Conservation (phyloP, 2,329 filamentous ascomycete species). For the Alternaria triticina region DNA sequence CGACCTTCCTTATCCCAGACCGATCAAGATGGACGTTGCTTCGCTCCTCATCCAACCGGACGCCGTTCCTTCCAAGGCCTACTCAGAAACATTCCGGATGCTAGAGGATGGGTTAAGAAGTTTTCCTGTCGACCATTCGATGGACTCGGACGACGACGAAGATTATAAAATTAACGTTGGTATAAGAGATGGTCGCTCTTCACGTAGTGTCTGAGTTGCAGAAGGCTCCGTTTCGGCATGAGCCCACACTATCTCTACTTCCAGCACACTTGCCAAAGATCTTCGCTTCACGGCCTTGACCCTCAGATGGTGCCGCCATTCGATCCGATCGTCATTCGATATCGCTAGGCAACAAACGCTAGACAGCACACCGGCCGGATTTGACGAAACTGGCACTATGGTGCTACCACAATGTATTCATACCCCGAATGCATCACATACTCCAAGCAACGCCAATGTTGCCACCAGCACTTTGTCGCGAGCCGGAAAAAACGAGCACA, state of each 20-base stretch:
- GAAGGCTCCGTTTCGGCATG: not conserved
- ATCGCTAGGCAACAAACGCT: not conserved
- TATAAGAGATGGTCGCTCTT: not conserved
- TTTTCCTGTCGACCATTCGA: slow-evolving; percentile 20
- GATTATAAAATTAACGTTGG: not conserved
- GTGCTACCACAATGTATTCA: not conserved
- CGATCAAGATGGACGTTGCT: slow-evolving; percentile 28
- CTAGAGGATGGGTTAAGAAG: slow-evolving; percentile 28
- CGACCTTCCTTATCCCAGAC: slow-evolving; percentile 14
- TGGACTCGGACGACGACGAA: slow-evolving; percentile 2
- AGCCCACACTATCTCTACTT: not conserved
- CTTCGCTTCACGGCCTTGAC: not conserved
- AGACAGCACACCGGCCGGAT: not conserved
- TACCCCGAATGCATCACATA: not conserved
- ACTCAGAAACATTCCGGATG: slow-evolving; percentile 36
- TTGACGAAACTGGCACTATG: not conserved
- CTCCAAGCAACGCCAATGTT: not conserved
- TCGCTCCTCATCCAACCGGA: slow-evolving; percentile 35
- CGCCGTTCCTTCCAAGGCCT: slow-evolving; percentile 37
- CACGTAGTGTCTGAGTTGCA: slow-evolving; percentile 4
- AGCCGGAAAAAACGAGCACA: not conserved
- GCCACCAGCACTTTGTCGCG: not conserved
- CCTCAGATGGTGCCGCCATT: not conserved
- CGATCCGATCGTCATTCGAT: not conserved
- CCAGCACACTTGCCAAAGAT: not conserved